Percentiles rank a stretch among this genome's conserved stretches.
These are phyloP conservation scores for Cystobasidium pallidum DNA, from an alignment of 1,284 basidiomycete genomes.

Conservation along the genomic window DNA sequence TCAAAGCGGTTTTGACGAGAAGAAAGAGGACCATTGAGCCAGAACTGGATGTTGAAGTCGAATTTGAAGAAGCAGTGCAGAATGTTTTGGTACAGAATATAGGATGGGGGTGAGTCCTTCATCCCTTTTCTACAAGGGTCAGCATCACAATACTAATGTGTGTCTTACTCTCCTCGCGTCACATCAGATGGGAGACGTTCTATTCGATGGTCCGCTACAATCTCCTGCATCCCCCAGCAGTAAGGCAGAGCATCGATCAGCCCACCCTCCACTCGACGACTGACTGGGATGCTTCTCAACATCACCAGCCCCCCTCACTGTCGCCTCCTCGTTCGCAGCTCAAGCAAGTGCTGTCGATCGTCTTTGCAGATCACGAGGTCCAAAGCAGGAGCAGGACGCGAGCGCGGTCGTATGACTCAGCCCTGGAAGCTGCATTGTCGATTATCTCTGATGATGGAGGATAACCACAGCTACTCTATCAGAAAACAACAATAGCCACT, in stretches of 20 bases:
- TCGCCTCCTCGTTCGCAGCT: not conserved
- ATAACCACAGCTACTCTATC: not conserved
- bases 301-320: not conserved
- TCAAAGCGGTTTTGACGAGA: constrained; percentile 58
- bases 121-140: not conserved
- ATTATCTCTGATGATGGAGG: no score
- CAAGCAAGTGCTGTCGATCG: not conserved
- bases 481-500: no score
- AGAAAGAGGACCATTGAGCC: constrained; percentile 38
- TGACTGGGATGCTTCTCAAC: no score
- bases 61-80: constrained; percentile 60
- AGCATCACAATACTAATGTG: not conserved
- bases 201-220: constrained; percentile 46
- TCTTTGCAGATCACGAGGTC: not conserved
- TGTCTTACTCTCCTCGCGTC: not conserved
- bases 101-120: constrained; percentile 59
- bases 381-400: not conserved
- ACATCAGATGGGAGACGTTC: constrained; percentile 48
- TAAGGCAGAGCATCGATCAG: no score
- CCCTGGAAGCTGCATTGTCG: constrained; percentile 5
- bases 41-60: constrained; percentile 46
- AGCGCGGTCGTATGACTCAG: not conserved
- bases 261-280: no score
- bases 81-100: constrained; percentile 59
- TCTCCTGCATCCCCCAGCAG: constrained; percentile 31